Evolutionary conservation across 208 protist genomes (phyloP).

Genomic region (Zelonia costaricensis): DNA sequence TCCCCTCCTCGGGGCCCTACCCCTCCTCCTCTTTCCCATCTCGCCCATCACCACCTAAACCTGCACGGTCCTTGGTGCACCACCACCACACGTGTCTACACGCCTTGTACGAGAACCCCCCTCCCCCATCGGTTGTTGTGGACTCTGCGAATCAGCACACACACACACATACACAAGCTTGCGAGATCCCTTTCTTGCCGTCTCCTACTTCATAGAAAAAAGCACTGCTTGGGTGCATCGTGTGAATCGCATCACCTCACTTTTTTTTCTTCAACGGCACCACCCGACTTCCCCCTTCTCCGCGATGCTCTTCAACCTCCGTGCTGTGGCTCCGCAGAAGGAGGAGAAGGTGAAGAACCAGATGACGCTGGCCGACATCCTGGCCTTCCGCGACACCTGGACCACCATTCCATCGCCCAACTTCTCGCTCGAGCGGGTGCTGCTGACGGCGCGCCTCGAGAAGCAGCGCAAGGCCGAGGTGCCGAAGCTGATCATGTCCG

Average conservation of each 20-base stretch:
- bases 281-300: not conserved
- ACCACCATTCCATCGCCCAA: constrained; percentile 45
- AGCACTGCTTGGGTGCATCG: not conserved
- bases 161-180: too few species aligned
- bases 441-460: constrained; percentile 52
- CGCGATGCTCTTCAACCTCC: constrained; percentile 78
- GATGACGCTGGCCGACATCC: constrained; percentile 72
- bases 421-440: constrained; percentile 76
- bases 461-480: constrained; percentile 67
- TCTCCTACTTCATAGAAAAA: not conserved
- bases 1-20: too few species aligned
- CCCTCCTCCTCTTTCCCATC: too few species aligned
- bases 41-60: too few species aligned
- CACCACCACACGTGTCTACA: too few species aligned
- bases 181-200: not conserved
- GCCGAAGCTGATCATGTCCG: constrained; percentile 75
- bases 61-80: too few species aligned
- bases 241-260: too few species aligned
- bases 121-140: too few species aligned
- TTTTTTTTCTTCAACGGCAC: not conserved
- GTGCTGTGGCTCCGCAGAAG: constrained; percentile 46
- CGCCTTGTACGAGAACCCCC: too few species aligned
- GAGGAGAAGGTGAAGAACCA: constrained; percentile 77
- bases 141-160: too few species aligned
- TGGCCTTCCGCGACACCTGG: constrained; percentile 89